Percentiles rank a stretch among this genome's conserved stretches.
phyloP scores from a whole-genome alignment of 495 filamentous ascomycete species.

The Pyrenula massariospora region DNA sequence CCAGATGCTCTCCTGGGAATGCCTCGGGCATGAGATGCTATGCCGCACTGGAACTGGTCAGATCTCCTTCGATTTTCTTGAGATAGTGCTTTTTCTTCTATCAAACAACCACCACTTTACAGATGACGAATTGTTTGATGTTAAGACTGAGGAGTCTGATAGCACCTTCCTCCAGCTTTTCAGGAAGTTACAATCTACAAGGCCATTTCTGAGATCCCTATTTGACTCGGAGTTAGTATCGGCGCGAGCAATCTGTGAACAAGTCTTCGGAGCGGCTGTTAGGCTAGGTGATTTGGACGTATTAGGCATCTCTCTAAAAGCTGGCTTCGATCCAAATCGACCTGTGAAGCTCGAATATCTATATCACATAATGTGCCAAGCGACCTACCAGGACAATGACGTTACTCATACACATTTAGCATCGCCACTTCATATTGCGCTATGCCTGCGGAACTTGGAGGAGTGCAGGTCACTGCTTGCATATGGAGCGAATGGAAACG shows the following conservation, averaged over 20 bases:
- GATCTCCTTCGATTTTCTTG: neutral
- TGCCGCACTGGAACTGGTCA: neutral
- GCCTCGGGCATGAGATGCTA: neutral
- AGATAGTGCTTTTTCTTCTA: neutral
- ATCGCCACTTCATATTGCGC: neutral
- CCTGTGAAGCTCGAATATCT: neutral
- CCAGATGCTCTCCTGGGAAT: no score
- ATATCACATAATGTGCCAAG: no score
- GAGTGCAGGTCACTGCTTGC: neutral
- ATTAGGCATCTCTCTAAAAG: neutral
- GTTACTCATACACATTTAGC: neutral
- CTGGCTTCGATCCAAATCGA: neutral
- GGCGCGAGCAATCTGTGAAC: neutral
- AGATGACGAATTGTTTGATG: neutral
- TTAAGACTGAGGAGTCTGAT: neutral
- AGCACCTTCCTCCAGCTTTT: neutral
- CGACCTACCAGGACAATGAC: neutral
- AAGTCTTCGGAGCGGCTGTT: neutral
- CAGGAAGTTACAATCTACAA: neutral
- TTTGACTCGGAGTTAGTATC: neutral
- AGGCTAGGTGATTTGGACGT: neutral
- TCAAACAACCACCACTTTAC: neutral
- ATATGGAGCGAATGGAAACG: neutral
- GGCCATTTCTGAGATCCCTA: neutral
- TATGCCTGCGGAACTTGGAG: neutral